A percentile compares a stretch with the other conserved stretches of the same genome.
Conservation (phyloP, 1,139 yeast genomes). For the Blastobotrys arbuscula region DNA sequence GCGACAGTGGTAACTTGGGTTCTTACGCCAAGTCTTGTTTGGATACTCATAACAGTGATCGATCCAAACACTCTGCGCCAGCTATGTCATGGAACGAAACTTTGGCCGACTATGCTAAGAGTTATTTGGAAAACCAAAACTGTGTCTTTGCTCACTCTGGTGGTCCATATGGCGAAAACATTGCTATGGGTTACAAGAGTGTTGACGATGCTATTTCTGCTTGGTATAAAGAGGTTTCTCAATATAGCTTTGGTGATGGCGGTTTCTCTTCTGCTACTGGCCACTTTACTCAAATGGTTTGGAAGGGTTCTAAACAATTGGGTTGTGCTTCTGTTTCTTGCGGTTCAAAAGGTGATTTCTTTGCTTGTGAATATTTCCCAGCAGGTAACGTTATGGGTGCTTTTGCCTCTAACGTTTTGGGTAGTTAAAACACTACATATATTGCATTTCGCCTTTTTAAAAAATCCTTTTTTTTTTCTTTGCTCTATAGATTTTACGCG, state of each 20-base stretch:
- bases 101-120: conserved; percentile 62
- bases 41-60: conserved; percentile 52
- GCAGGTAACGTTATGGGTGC: conserved; percentile 40
- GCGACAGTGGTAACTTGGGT: conserved; percentile 3
- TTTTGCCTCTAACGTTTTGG: conserved; percentile 44
- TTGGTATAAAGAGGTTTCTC: conserved; percentile 65
- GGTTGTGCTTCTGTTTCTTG: conserved; percentile 61
- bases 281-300: conserved; percentile 83
- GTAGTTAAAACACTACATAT: background rate
- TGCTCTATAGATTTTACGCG: background rate
- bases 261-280: conserved; percentile 43
- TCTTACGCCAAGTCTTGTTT: conserved; percentile 10
- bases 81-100: conserved; percentile 58
- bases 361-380: conserved; percentile 39
- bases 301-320: conserved; percentile 62
- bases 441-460: conserved; percentile 1
- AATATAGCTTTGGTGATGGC: conserved; percentile 50
- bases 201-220: conserved; percentile 63
- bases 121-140: conserved; percentile 53
- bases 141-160: conserved; percentile 77
- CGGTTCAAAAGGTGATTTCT: conserved; percentile 31
- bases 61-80: conserved; percentile 60
- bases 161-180: conserved; percentile 80
- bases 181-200: conserved; percentile 63
- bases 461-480: background rate